phyloP scores from a whole-genome alignment of 805 yeast genomes.

The Teunomyces panamensis region DNA sequence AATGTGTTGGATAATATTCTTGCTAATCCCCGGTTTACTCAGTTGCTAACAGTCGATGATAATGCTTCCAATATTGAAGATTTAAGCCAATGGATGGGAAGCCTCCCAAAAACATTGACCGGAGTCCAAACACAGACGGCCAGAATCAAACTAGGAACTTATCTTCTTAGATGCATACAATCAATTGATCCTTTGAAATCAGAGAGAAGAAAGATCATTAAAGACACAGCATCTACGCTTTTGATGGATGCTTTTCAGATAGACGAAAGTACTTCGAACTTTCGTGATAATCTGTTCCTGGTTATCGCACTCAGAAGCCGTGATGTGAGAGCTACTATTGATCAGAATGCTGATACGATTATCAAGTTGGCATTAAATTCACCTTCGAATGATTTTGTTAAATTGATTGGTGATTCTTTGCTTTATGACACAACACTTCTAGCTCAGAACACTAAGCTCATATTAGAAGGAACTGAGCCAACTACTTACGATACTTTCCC shows the following conservation, averaged over 20 bases:
- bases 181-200: neutral
- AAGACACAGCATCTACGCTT: neutral
- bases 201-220: neutral
- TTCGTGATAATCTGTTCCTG: slow-evolving; percentile 23
- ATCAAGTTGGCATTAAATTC: slow-evolving; percentile 16
- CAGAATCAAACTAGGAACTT: slow-evolving; percentile 49
- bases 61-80: slow-evolving; percentile 22
- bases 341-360: slow-evolving; percentile 38
- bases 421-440: slow-evolving; percentile 19
- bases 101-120: slow-evolving; percentile 42
- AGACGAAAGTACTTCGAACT: slow-evolving; percentile 11
- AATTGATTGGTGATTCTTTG: slow-evolving; percentile 12
- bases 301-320: slow-evolving; percentile 38
- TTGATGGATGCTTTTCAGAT: slow-evolving; percentile 17
- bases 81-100: slow-evolving; percentile 54
- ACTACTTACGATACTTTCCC: slow-evolving; percentile 33
- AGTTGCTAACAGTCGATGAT: neutral
- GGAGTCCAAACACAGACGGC: slow-evolving; percentile 52
- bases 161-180: slow-evolving; percentile 31
- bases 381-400: slow-evolving; percentile 6
- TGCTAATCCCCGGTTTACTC: slow-evolving; percentile 47
- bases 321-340: slow-evolving; percentile 50
- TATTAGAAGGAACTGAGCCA: slow-evolving; percentile 19
- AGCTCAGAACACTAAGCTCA: slow-evolving; percentile 22
- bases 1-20: slow-evolving; percentile 60